phyloP scores from a whole-genome alignment of 306 rosid species.

The Cucumis melo region DNA sequence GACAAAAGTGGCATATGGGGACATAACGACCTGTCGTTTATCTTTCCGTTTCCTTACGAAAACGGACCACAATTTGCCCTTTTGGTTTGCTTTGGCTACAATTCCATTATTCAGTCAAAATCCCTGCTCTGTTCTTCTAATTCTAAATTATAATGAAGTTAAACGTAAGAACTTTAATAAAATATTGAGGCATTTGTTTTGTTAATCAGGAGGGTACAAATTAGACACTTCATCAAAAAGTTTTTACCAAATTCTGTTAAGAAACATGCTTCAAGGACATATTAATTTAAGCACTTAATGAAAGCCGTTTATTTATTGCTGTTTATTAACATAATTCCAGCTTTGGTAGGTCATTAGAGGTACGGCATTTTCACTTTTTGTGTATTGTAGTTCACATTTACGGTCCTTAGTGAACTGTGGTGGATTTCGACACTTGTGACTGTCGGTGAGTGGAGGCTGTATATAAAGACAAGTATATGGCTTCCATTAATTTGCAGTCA shows the following conservation, averaged over 20 bases:
- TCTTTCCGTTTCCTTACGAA: background rate
- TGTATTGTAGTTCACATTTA: background rate
- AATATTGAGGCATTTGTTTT: background rate
- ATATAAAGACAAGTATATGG: background rate
- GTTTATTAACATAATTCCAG: background rate
- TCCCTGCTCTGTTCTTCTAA: background rate
- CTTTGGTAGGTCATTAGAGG: constrained; percentile 1
- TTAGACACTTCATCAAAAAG: background rate
- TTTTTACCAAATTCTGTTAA: background rate
- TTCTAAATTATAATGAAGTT: background rate
- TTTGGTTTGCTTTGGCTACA: background rate
- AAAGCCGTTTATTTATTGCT: background rate
- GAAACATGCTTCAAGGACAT: background rate
- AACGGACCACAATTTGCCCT: background rate
- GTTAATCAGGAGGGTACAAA: background rate
- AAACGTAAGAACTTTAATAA: background rate
- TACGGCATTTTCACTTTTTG: background rate
- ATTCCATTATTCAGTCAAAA: constrained; percentile 1
- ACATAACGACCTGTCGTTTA: background rate
- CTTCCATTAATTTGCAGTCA: constrained; percentile 17
- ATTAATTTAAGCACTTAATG: background rate
- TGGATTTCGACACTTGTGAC: constrained; percentile 30
- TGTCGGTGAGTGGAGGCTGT: constrained; percentile 17
- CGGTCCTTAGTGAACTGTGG: constrained; percentile 21
- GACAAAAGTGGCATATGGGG: constrained; percentile 8